Evolutionary conservation across 352 stramenopile species (phyloP), one percentile per base, ranked within the genome.

Genomic region (Elongisporangium undulatum): DNA sequence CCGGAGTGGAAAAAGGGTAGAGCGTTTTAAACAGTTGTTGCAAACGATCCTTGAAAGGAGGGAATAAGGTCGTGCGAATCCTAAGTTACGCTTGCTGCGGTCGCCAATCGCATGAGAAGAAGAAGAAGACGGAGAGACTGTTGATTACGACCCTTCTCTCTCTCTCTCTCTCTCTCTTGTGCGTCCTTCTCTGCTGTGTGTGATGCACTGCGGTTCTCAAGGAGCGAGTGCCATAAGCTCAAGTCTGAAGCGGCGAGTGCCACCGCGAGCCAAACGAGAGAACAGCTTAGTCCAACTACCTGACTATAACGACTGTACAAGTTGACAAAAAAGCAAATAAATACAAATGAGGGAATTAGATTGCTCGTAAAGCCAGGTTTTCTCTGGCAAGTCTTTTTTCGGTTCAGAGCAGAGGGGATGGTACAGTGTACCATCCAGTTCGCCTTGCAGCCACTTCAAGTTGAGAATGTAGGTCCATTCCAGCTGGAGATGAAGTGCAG

Each of bases 391-490:
- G 34, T 45, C 34, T 17, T 1, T n/a, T 45, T 45, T 45, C 34
- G 34, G 13, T 45, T 45, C 34, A 45, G 34, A 45, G 34, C 34
- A 12, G 34, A 17, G 34, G 34, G 9, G 34, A 45, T 45, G 34
- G 34, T 45, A 45, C 34, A 45, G 10, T 45, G 34, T 45, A 45
- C 34, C 34, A 17, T 4, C 12, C 13, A 45, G 12, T 17, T 17
- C 34, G 12, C 26, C 26, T 38, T 10, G 54, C 52, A 53, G 21
- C 58, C 52, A 56, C 65, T 72, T 72, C 65, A 72, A 72, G 61
- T 62, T 72, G 20, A 54, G 65, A 72, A 53, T 72, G 65, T 63
- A 68, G 56, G 65, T 72, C 61, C 34, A 45, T 45, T 45, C 2
- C 34, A 17, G 29, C 29, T 39, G 29, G 29, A 39, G 5, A 53